Evolutionary conservation across 2,329 filamentous ascomycete genomes (phyloP).

Genomic region (Epichloe sibirici): DNA sequence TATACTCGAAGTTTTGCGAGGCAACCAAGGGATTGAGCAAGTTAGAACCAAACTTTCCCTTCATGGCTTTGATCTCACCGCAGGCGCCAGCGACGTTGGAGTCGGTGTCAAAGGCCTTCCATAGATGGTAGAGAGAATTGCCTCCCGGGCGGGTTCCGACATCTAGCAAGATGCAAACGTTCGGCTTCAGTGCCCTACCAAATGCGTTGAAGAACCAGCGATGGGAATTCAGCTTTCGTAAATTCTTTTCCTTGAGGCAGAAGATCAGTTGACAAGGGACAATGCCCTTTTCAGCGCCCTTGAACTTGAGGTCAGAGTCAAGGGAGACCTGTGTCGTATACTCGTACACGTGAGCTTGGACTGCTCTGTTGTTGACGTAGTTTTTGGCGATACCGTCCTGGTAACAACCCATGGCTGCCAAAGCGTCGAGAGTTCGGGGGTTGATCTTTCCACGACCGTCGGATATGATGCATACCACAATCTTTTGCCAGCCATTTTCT

Average conservation of each 20-base stretch:
- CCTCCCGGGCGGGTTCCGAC: slow-evolving; percentile 85
- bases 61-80: slow-evolving; percentile 95
- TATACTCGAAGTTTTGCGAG: slow-evolving; percentile 98
- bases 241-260: slow-evolving; percentile 94
- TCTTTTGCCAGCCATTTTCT: slow-evolving; percentile 96
- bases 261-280: slow-evolving; percentile 98
- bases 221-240: slow-evolving; percentile 96
- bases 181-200: slow-evolving; percentile 81
- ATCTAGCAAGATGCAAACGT: slow-evolving; percentile 92
- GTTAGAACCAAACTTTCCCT: slow-evolving; percentile 71
- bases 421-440: slow-evolving; percentile 74
- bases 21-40: slow-evolving; percentile 90
- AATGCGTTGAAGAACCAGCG: slow-evolving; percentile 99
- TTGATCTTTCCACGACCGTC: slow-evolving; percentile 87
- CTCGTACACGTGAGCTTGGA: slow-evolving; percentile 95
- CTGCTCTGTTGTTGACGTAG: slow-evolving; percentile 87
- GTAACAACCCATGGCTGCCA: slow-evolving; percentile 95
- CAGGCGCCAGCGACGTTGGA: slow-evolving; percentile 95
- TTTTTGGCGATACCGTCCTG: slow-evolving; percentile 99
- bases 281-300: slow-evolving; percentile 97
- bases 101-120: slow-evolving; percentile 97
- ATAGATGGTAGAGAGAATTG: slow-evolving; percentile 91
- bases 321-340: slow-evolving; percentile 97
- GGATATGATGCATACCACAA: slow-evolving; percentile 92
- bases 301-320: slow-evolving; percentile 93